Percentiles rank a stretch among this genome's conserved stretches.
Evolutionary conservation across 331 rosid species (phyloP).

Genomic region (Phaseolus coccineus): DNA sequence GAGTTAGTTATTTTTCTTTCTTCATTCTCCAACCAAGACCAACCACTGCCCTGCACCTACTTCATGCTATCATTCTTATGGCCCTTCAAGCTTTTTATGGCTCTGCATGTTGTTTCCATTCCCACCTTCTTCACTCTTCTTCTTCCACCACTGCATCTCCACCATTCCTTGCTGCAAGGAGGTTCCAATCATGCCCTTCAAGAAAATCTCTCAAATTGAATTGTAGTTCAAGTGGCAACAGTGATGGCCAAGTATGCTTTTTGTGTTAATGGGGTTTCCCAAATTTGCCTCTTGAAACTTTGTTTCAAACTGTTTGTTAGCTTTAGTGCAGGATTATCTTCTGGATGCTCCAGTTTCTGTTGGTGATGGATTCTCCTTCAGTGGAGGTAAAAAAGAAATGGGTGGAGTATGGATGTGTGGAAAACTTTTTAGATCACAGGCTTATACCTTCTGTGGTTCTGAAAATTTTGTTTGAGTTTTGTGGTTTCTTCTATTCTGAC

Average conservation of each 20-base stretch:
- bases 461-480: conserved; percentile 15
- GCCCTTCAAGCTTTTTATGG: conserved; percentile 49
- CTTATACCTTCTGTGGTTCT: conserved; percentile 4
- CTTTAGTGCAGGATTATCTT: conserved; percentile 66
- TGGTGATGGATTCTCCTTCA: conserved; percentile 94
- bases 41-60: not conserved
- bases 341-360: conserved; percentile 78
- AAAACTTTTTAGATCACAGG: not conserved
- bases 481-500: conserved; percentile 37
- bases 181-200: conserved; percentile 38
- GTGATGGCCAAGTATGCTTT: conserved; percentile 52
- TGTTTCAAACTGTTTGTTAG: conserved; percentile 9
- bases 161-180: conserved; percentile 23
- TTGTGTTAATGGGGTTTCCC: conserved; percentile 12
- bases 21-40: conserved; percentile 13
- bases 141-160: conserved; percentile 49
- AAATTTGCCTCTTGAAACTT: not conserved
- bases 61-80: conserved; percentile 38
- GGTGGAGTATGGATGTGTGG: not conserved
- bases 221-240: conserved; percentile 57
- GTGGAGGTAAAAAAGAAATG: conserved; percentile 63
- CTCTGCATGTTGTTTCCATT: conserved; percentile 48
- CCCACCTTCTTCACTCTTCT: conserved; percentile 40
- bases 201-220: conserved; percentile 51
- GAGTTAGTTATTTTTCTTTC: conserved; percentile 13